Evolutionary conservation across 148 eudicot species (phyloP).

Genomic region (Camellia granthamiana): DNA sequence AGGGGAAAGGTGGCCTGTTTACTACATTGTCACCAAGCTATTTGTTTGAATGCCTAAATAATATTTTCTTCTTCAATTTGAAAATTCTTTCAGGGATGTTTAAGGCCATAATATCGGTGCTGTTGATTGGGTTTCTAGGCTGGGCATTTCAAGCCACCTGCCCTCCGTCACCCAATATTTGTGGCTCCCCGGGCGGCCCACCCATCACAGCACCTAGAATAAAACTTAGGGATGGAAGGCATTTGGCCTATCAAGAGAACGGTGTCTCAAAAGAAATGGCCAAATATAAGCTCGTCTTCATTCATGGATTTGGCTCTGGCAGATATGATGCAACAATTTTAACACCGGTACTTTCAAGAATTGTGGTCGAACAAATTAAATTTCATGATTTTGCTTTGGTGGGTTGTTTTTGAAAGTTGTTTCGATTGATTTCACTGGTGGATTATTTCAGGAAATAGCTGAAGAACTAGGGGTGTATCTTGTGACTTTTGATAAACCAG

Average conservation of each 20-base stretch:
- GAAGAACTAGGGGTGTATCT: constrained; percentile 51
- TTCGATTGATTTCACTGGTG: neutral
- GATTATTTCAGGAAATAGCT: constrained; percentile 34
- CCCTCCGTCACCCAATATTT: constrained; percentile 26
- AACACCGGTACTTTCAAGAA: constrained; percentile 19
- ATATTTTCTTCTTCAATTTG: neutral
- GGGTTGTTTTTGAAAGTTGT: constrained; percentile 12
- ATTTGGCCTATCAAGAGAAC: constrained; percentile 55
- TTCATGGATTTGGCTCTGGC: constrained; percentile 44
- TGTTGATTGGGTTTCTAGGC: constrained; percentile 21
- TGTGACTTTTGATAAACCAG: constrained; percentile 68
- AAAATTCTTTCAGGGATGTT: constrained; percentile 11
- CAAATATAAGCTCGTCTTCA: constrained; percentile 41
- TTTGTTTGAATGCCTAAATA: neutral
- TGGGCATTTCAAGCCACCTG: constrained; percentile 18
- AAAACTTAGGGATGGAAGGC: constrained; percentile 57
- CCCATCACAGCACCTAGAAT: constrained; percentile 25
- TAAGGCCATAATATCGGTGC: neutral
- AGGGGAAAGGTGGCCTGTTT: neutral
- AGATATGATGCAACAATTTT: constrained; percentile 26
- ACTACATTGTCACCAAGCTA: neutral
- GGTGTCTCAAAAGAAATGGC: constrained; percentile 60
- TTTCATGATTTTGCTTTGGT: constrained; percentile 5
- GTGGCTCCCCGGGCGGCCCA: constrained; percentile 29
- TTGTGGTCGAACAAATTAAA: neutral